Base-by-base conservation (phyloP, 495 filamentous ascomycete genomes). In the Penicillium fimorum region DNA sequence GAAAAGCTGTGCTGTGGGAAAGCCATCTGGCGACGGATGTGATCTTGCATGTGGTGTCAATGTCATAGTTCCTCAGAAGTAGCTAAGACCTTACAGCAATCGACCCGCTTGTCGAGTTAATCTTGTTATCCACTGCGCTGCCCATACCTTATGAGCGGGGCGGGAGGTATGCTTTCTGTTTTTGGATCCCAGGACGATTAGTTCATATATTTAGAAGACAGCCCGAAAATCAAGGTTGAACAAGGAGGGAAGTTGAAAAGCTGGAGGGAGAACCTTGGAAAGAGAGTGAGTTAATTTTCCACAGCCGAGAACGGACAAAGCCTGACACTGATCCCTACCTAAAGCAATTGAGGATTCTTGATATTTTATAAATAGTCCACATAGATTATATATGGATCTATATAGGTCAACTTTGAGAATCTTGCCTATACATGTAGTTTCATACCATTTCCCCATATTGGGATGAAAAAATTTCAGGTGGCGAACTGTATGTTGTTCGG, bases 1-100 rank as follows among this genome's bases (percentile, higher is more conserved):
- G 60, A 90, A 87, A 12, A 92, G 81, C 64, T 94, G 90, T n/a
- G 81, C 63, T 12, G 87, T 85, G 15, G 90, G 90, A 61, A 93
- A 94, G 51, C 62, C 69, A 57, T 80, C 53, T 56, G 69, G 50
- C 47, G 68, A 57, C 37, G 59, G 57, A 53, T 46, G 49, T 24
- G 57, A 70, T 77, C 77, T 82, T 81, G 64, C 51, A 61, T 72
- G 68, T 46, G 47, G 73, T 69, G 77, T 82, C 69, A 80, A 79
- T 79, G 71, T 68, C 79, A 81, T 81, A 59, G 74, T 79, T 29
- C 76, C 70, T 59, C 30, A 38, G 61, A 68, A 70, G 44, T 63
- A 63, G 69, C 58, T 60, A 72, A 76, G 70, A 73, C 61, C 79
- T 82, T 80, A 80, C 78, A 70, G 69, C 74, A 65, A 65, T 62